phyloP scores from a whole-genome alignment of 2,329 filamentous ascomycete genomes.

The Venturia effusa region DNA sequence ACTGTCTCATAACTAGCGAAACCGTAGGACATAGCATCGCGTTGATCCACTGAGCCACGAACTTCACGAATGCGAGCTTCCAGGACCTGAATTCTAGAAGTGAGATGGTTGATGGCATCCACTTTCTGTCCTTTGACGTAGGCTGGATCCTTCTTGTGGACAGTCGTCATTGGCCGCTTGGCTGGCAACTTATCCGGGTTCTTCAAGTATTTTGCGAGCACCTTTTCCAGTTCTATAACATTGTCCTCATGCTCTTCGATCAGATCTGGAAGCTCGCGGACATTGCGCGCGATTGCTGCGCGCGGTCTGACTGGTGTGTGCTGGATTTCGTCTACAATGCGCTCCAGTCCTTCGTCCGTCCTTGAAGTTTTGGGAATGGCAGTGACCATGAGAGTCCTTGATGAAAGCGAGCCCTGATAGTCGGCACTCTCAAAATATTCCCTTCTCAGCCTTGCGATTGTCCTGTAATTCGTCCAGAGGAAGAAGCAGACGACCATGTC shows the following conservation, averaged over 20 bases:
- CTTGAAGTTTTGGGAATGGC: conserved; percentile 70
- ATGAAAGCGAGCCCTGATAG: conserved; percentile 79
- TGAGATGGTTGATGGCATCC: conserved; percentile 90
- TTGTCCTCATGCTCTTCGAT: conserved; percentile 74
- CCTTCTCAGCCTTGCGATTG: conserved; percentile 58
- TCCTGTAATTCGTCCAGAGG: conserved; percentile 82
- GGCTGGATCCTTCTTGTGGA: conserved; percentile 67
- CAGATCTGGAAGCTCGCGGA: conserved; percentile 76
- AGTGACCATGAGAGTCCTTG: conserved; percentile 54
- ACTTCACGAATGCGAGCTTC: conserved; percentile 79
- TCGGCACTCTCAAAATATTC: conserved; percentile 76
- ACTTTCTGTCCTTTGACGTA: conserved; percentile 63
- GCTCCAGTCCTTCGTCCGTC: conserved; percentile 77
- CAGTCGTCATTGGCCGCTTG: conserved; percentile 65
- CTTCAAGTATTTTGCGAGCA: conserved; percentile 82
- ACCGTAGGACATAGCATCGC: conserved; percentile 81
- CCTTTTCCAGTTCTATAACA: conserved; percentile 71
- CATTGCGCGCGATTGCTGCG: conserved; percentile 78
- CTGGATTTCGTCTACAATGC: conserved; percentile 69
- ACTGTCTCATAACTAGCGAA: conserved; percentile 92
- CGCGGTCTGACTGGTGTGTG: conserved; percentile 69
- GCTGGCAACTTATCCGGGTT: conserved; percentile 72
- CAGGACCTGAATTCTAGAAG: conserved; percentile 69
- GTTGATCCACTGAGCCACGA: conserved; percentile 69
- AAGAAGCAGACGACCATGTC: conserved; percentile 68